Base-by-base conservation (phyloP, 2,329 filamentous ascomycete genomes). In the Epichloe elymi region DNA sequence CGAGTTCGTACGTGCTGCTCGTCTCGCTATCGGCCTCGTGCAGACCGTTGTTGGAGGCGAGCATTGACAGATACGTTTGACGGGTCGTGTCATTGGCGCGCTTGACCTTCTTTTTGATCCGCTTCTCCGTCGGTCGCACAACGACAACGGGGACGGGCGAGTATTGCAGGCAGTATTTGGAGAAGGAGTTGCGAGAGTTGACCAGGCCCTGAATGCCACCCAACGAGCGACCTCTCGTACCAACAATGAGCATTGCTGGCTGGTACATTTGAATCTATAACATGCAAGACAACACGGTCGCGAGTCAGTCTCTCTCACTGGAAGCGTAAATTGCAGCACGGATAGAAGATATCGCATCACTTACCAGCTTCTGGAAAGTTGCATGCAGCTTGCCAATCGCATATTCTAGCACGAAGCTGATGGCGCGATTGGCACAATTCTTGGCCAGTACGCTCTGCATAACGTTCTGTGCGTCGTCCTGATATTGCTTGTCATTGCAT, bases 81-180 rank as follows among this genome's bases (percentile, higher is more conserved):
- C 89, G 79, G 15, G 73, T 75, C 5, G 87, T 83, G 59, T 95
- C 88, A 50, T 85, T 82, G 48, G 82, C 78, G 33, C 90, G 82
- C 71, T 95, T 95, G 53, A 79, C 77, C 68, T 93, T 94, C 71
- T 94, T 94, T 69, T 93, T 93, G 62, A 87, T 80, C 19, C 90
- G 84, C 70, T 94, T 94, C 54, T 86, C 85, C 35, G 85, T 86
- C 37, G 90, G 89, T 4, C 90, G 80, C 10, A 95, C 90, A 35
- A 96, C 90, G 33, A 95, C 90, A 7, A 95, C 90, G 1, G 90
- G 90, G 1, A 96, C 87, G 0, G 90, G 89, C 2, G 87, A 95
- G 65, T 95, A 90, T 63, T 96, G 90, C 12, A 95, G 75, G 61
- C 90, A 95, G 68, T 95, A 96, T 64, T 95, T 95, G 26, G 88